Evolutionary conservation across 345 rosid species (phyloP).

Genomic region (Populus ilicifolia): DNA sequence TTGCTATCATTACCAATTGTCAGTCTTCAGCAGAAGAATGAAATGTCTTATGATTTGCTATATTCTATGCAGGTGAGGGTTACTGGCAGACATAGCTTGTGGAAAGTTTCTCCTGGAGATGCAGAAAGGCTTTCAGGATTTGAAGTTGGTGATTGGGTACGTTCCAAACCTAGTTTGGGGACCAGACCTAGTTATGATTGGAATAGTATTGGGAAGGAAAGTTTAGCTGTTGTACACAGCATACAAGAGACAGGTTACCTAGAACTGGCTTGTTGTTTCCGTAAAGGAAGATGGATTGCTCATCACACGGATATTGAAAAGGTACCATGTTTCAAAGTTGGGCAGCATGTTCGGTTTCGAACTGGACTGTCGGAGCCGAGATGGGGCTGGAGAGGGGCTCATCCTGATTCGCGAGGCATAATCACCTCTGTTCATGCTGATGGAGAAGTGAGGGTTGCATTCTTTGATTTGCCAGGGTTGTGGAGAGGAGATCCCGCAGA

Average conservation of each 20-base stretch:
- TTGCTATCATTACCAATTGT: neutral
- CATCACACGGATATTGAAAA: conserved; percentile 86
- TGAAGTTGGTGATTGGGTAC: conserved; percentile 98
- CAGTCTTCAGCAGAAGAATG: neutral
- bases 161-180: conserved; percentile 85
- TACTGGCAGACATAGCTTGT: conserved; percentile 67
- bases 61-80: conserved; percentile 59
- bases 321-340: conserved; percentile 68
- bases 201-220: conserved; percentile 81
- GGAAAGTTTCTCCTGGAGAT: conserved; percentile 98
- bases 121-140: conserved; percentile 94
- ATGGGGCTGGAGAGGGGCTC: conserved; percentile 98
- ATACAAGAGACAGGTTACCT: conserved; percentile 85
- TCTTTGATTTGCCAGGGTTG: conserved; percentile 71
- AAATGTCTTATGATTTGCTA: neutral
- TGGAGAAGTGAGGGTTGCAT: conserved; percentile 86
- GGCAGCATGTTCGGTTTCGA: conserved; percentile 85
- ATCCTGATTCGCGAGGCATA: conserved; percentile 68
- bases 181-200: conserved; percentile 92
- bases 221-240: conserved; percentile 84
- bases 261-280: conserved; percentile 91
- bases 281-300: conserved; percentile 72
- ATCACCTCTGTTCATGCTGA: conserved; percentile 84
- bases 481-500: conserved; percentile 98
- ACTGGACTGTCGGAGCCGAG: conserved; percentile 76